Evolutionary conservation across 2,329 filamentous ascomycete species (phyloP).

Genomic region (Helicocarpus griseus): DNA sequence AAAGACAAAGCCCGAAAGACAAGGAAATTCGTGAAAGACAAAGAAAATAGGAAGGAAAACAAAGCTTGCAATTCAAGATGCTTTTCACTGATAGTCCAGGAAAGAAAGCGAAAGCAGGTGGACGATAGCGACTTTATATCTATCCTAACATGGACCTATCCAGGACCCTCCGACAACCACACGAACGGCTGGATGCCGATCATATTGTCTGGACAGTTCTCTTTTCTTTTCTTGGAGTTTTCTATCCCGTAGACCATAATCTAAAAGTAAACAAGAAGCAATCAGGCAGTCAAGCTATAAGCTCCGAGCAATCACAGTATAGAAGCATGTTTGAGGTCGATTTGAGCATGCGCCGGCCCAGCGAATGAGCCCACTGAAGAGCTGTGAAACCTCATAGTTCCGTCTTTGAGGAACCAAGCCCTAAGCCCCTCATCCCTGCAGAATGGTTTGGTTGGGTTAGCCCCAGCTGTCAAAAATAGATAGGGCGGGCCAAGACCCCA

Average conservation of each 20-base stretch:
- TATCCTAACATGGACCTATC: neutral
- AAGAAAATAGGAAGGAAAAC: slow-evolving; percentile 9
- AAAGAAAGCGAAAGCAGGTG: slow-evolving; percentile 3
- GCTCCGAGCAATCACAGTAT: neutral
- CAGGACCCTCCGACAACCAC: too few species aligned
- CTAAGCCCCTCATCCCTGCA: neutral
- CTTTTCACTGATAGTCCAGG: slow-evolving; percentile 7
- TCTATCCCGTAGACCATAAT: neutral
- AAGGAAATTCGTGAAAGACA: slow-evolving; percentile 8
- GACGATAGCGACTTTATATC: neutral
- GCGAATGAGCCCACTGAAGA: slow-evolving; percentile 7
- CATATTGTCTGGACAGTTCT: neutral
- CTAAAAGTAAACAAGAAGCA: neutral
- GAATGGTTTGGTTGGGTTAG: neutral
- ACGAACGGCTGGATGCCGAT: neutral
- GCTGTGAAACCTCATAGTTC: neutral
- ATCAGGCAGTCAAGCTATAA: neutral
- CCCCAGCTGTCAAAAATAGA: neutral
- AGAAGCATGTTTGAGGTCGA: slow-evolving; percentile 8
- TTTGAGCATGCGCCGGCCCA: slow-evolving; percentile 6
- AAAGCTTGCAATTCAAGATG: slow-evolving; percentile 1
- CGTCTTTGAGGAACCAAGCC: neutral
- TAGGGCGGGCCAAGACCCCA: neutral
- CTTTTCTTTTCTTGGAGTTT: slow-evolving; percentile 1
- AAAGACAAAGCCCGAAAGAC: slow-evolving; percentile 2